Conservation (phyloP, 441 rosid species). For the Erysimum pusillum region DNA sequence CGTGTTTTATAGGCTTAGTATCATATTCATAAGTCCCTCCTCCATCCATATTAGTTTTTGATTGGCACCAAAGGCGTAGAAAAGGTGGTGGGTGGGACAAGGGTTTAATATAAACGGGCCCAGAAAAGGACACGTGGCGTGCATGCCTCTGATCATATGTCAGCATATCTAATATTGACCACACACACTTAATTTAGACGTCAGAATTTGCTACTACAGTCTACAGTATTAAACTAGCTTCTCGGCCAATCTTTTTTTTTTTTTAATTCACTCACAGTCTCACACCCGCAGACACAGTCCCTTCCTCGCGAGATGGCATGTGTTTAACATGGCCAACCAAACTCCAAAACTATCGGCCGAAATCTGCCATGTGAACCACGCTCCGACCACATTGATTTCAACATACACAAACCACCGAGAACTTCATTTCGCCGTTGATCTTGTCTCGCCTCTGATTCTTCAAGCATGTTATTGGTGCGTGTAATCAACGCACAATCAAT, state of each 20-base stretch:
- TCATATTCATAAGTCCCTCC: too few relatives aligned
- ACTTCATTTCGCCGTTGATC: conserved; percentile 12
- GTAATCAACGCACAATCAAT: not conserved
- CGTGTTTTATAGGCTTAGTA: not conserved
- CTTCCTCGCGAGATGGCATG: not conserved
- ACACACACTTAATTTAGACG: too few relatives aligned
- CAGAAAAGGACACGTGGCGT: too few relatives aligned
- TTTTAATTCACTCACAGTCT: too few relatives aligned
- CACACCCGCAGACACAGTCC: too few relatives aligned
- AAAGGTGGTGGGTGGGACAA: not conserved
- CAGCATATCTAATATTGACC: too few relatives aligned
- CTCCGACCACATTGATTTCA: conserved; percentile 11
- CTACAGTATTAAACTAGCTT: not conserved
- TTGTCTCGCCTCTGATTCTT: conserved; percentile 22
- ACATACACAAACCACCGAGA: not conserved
- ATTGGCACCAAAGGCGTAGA: not conserved
- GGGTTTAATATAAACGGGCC: not conserved
- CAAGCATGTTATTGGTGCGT: conserved; percentile 5
- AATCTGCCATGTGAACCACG: conserved; percentile 2
- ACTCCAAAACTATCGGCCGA: conserved; percentile 25
- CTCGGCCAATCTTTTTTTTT: not conserved
- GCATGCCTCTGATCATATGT: too few relatives aligned
- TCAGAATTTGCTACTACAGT: not conserved
- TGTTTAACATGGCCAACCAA: conserved; percentile 38
- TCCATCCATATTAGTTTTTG: too few relatives aligned